Evolutionary conservation across 1,139 yeast genomes (phyloP), one percentile per base, ranked within the genome.

Genomic region (Ogataea hybrid): DNA sequence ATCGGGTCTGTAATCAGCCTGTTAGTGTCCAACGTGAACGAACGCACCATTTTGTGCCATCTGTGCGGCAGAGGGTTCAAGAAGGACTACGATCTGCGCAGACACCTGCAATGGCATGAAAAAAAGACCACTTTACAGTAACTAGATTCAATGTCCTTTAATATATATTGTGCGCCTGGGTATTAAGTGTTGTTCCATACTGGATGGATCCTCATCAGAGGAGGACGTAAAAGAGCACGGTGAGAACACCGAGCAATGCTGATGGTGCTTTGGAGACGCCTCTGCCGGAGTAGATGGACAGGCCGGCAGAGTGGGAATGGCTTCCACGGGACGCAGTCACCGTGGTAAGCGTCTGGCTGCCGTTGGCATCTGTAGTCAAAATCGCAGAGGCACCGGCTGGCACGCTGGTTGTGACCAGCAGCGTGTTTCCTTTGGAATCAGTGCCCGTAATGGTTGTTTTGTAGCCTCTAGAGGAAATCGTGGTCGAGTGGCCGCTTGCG

Each of bases 81-180:
- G 15, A 63, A 72, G 44, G 69, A 70, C 0, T 69, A 70, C 50
- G 84, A 79, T 53, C 58, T 78, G 28, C 56, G 59, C 17, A 65
- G 84, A 35, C 87, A 81, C 56, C 50, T 79, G 37, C 61, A 58
- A 30, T 77, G 84, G 83, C 86, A 80, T 54, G 67, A 68, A 17
- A 48, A 44, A 27, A 50, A 47, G 50, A 6, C 25, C 27, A 15
- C 22, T 23, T 15, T 23, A 15, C 18, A 15, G 21, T 14, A 8
- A 14, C 6, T 6, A 15, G 10, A 14, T 9, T 29, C 31, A 15
- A 14, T 3, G 15, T 14, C 22, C 12, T 15, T 14, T n/a, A n/a
- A 14, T 5, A 14, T 30, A n/a, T 23, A 30, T 23, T 17, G 32
- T 20, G 32, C 34, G 22, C 25, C 14, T 16, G 32, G 42, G 37